A percentile compares a stretch with the other conserved stretches of the same genome.
Conservation (phyloP, 2,329 filamentous ascomycete species). For the Pseudogymnoascus sp. region DNA sequence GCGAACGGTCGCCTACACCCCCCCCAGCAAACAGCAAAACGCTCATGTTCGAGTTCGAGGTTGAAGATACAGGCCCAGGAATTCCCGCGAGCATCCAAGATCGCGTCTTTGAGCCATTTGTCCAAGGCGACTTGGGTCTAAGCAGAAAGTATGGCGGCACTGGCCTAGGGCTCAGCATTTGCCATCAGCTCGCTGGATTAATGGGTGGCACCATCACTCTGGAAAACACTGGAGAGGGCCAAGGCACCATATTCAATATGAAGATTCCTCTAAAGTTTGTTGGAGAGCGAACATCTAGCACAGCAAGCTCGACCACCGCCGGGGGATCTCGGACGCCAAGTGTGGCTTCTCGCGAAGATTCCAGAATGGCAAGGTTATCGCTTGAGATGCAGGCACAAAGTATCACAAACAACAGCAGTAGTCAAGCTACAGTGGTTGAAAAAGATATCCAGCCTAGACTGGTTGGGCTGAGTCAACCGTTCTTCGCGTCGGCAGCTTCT, state of each 20-base stretch:
- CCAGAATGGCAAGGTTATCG: background rate
- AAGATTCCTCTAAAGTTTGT: constrained; percentile 73
- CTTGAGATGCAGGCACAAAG: constrained; percentile 16
- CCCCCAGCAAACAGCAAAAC: constrained; percentile 56
- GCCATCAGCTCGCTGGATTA: constrained; percentile 72
- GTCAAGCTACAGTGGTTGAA: constrained; percentile 36
- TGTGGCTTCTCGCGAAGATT: background rate
- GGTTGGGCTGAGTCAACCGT: constrained; percentile 75
- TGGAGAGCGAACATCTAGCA: constrained; percentile 48
- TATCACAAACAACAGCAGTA: background rate
- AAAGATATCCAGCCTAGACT: constrained; percentile 67
- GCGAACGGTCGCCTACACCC: constrained; percentile 52
- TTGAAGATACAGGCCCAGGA: constrained; percentile 80
- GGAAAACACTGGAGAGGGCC: constrained; percentile 49
- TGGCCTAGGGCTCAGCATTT: constrained; percentile 81
- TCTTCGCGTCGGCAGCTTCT: constrained; percentile 45
- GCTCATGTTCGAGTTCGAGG: constrained; percentile 79
- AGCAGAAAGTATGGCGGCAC: constrained; percentile 89
- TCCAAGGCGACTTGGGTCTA: constrained; percentile 82
- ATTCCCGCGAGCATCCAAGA: constrained; percentile 72
- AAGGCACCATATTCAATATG: constrained; percentile 70
- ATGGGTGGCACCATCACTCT: constrained; percentile 75
- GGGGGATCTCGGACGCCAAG: background rate
- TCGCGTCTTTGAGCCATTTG: constrained; percentile 87
- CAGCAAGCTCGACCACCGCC: constrained; percentile 17